A percentile compares a stretch with the other conserved stretches of the same genome.
phyloP scores from a whole-genome alignment of 176 grass and related monocot species.

The Cenchrus americanus region DNA sequence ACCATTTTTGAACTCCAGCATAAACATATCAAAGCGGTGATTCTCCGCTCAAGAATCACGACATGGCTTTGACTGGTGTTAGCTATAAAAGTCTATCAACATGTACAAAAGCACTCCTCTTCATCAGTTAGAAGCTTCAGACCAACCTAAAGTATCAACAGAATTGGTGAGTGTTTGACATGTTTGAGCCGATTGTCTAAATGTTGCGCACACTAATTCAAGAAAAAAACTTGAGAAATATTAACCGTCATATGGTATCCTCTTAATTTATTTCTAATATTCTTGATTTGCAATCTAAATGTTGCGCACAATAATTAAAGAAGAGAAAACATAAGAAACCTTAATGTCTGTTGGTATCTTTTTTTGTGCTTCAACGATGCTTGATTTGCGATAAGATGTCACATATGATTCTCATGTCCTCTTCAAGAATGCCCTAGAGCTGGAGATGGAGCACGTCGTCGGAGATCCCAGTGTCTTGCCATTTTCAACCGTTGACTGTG shows the following conservation, averaged over 20 bases:
- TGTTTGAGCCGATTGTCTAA: constrained; percentile 19
- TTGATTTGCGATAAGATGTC: too few relatives aligned
- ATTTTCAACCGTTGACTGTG: too few relatives aligned
- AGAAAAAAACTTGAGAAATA: too few relatives aligned
- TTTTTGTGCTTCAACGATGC: too few relatives aligned
- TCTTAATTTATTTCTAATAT: too few relatives aligned
- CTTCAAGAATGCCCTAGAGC: too few relatives aligned
- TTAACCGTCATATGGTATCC: too few relatives aligned
- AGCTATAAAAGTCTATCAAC: background rate
- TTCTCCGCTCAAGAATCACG: background rate
- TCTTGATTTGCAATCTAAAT: too few relatives aligned
- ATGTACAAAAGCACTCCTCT: constrained; percentile 8
- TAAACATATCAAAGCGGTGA: background rate
- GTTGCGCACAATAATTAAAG: background rate
- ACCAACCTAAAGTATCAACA: constrained; percentile 8
- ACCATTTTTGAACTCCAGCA: background rate
- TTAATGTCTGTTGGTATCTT: too few relatives aligned
- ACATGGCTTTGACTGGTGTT: background rate
- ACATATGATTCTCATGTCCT: too few relatives aligned
- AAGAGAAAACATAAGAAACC: background rate
- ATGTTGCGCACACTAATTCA: background rate
- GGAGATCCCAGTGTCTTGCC: too few relatives aligned
- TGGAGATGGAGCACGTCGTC: too few relatives aligned
- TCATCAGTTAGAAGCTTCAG: background rate
- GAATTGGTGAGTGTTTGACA: background rate